Percentiles rank a stretch among this genome's conserved stretches.
Conservation (phyloP, 352 stramenopile species). For the Pseudoperonospora humuli region DNA sequence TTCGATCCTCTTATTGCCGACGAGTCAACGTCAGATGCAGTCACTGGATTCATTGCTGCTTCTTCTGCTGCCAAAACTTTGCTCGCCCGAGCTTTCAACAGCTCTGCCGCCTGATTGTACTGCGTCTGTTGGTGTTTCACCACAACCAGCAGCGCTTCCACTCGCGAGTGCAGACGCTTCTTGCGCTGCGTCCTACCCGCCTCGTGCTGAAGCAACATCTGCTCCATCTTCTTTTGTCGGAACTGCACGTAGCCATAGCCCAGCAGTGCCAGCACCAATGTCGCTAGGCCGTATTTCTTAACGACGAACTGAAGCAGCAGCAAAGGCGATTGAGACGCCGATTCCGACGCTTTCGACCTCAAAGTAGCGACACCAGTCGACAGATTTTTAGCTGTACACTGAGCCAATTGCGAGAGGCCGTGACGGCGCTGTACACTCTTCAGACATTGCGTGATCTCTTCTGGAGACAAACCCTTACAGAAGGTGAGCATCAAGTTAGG, state of each 20-base stretch:
- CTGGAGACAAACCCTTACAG: constrained; percentile 43
- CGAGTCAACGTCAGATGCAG: constrained; percentile 1
- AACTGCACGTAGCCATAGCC: constrained; percentile 30
- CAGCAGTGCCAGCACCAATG: constrained; percentile 27
- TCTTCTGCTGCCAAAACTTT: constrained; percentile 23
- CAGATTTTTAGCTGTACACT: constrained; percentile 6
- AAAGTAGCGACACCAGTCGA: not conserved
- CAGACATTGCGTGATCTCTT: constrained; percentile 57
- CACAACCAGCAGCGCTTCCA: constrained; percentile 26
- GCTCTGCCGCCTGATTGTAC: constrained; percentile 28
- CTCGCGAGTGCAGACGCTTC: constrained; percentile 10
- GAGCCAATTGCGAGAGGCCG: constrained; percentile 35
- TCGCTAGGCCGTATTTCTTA: constrained; percentile 29
- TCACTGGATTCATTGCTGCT: not conserved
- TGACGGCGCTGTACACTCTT: constrained; percentile 49
- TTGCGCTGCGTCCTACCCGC: constrained; percentile 14
- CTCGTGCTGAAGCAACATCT: constrained; percentile 21
- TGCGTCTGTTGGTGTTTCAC: constrained; percentile 37
- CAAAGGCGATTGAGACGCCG: constrained; percentile 8
- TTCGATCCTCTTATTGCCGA: constrained; percentile 14
- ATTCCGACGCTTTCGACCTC: not conserved
- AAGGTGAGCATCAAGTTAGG: not conserved
- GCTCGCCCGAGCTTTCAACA: constrained; percentile 17
- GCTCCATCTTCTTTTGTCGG: constrained; percentile 16
- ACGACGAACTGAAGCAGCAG: constrained; percentile 16